Evolutionary conservation across 2,329 filamentous ascomycete species (phyloP).

Genomic region (Gyromitra esculenta): DNA sequence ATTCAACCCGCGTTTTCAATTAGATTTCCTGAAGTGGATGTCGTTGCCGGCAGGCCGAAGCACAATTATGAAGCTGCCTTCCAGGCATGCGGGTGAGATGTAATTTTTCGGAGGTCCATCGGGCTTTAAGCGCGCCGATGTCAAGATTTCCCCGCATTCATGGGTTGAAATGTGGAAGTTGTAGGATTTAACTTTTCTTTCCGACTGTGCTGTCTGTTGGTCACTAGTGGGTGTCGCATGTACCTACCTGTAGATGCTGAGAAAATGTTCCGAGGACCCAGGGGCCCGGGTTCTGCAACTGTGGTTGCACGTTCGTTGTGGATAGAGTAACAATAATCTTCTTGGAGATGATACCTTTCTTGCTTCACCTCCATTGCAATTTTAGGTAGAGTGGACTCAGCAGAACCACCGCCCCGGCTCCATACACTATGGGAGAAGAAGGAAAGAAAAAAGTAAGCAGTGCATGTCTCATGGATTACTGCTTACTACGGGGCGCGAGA

Average conservation of each 20-base stretch:
- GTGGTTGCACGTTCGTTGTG: constrained; percentile 3
- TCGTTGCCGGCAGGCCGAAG: constrained; percentile 4
- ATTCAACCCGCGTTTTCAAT: not conserved
- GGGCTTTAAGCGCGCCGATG: constrained; percentile 17
- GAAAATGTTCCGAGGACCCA: constrained; percentile 13
- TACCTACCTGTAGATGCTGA: constrained; percentile 23
- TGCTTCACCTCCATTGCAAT: constrained; percentile 12
- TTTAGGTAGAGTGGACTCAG: not conserved
- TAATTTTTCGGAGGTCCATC: not conserved
- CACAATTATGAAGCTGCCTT: not conserved
- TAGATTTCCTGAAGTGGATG: constrained; percentile 16
- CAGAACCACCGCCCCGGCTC: constrained; percentile 5
- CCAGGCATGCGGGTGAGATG: constrained; percentile 18
- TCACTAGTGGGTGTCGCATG: constrained; percentile 6
- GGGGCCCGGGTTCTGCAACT: constrained; percentile 21
- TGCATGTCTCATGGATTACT: constrained; percentile 22
- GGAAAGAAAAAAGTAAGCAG: constrained; percentile 14
- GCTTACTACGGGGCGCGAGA: constrained; percentile 13
- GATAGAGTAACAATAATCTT: constrained; percentile 31
- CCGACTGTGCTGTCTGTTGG: not conserved
- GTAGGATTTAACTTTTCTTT: constrained; percentile 14
- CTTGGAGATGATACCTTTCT: constrained; percentile 6
- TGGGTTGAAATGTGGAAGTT: not conserved
- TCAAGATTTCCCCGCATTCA: constrained; percentile 14
- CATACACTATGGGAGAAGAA: not conserved